These are phyloP conservation scores for Plasmodium reichenowi DNA, from an alignment of 169 alveolate species.

Conservation along the genomic window DNA sequence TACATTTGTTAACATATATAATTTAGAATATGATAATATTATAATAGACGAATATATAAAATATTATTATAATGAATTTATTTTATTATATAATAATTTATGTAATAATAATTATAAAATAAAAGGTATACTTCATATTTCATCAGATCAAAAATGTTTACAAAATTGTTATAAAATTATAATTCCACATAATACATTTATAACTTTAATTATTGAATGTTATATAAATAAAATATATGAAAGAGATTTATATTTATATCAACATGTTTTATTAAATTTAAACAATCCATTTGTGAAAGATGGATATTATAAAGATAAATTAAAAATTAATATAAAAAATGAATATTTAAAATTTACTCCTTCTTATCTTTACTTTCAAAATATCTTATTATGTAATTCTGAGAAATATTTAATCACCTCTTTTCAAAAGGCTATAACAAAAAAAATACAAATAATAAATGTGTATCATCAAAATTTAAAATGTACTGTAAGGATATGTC, in stretches of 20 bases:
- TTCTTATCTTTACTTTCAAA: slow-evolving; percentile 4
- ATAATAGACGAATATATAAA: slow-evolving; percentile 38
- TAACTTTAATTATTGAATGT: slow-evolving; percentile 25
- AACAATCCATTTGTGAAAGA: not conserved
- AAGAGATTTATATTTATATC: slow-evolving; percentile 13
- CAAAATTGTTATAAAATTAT: slow-evolving; percentile 25
- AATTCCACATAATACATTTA: slow-evolving; percentile 49
- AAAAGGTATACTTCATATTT: slow-evolving; percentile 13
- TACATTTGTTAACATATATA: not conserved
- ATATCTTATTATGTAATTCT: slow-evolving; percentile 13
- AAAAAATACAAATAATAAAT: slow-evolving; percentile 37
- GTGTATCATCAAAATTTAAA: slow-evolving; percentile 1
- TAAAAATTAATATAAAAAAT: slow-evolving; percentile 24
- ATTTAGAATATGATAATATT: slow-evolving; percentile 43
- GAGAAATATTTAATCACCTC: slow-evolving; percentile 31
- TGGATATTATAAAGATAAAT: slow-evolving; percentile 6
- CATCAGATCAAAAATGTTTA: not conserved
- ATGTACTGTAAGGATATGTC: slow-evolving; percentile 12
- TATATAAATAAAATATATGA: slow-evolving; percentile 12
- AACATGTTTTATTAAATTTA: not conserved
- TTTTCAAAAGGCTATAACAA: slow-evolving; percentile 16
- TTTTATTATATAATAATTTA: slow-evolving; percentile 28
- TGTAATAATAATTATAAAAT: not conserved
- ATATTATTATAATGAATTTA: slow-evolving; percentile 19
- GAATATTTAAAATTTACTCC: slow-evolving; percentile 27